Conservation (phyloP, 1,284 basidiomycete genomes). For the Pseudozyma hubeiensis region DNA sequence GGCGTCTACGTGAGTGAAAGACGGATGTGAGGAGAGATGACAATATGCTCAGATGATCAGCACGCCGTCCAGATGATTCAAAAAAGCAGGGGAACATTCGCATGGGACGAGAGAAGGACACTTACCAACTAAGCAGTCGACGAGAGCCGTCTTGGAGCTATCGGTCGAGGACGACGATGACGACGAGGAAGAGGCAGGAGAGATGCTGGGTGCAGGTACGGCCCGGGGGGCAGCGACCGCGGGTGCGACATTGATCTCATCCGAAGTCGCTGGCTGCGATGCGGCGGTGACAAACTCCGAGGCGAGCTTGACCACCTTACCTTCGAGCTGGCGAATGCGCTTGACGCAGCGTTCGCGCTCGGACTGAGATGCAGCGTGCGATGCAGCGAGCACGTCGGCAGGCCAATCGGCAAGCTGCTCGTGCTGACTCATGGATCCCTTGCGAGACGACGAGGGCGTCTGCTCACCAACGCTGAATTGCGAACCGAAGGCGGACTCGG, state of each 20-base stretch:
- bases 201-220: conserved; percentile 18
- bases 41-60: conserved; percentile 14
- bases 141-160: conserved; percentile 41
- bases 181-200: conserved; percentile 27
- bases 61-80: conserved; percentile 1
- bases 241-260: conserved; percentile 4
- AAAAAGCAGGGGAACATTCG: background rate
- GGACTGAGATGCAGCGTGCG: conserved; percentile 14
- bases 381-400: conserved; percentile 24
- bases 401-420: conserved; percentile 37
- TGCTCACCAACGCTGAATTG: conserved; percentile 39
- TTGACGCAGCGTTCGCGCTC: conserved; percentile 34
- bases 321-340: conserved; percentile 37
- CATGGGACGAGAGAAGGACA: conserved; percentile 8
- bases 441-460: conserved; percentile 39
- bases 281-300: conserved; percentile 24
- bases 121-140: conserved; percentile 61
- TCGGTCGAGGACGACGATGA: conserved; percentile 28
- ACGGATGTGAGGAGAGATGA: background rate
- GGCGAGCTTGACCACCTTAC: conserved; percentile 37
- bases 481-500: conserved; percentile 29
- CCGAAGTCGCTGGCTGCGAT: conserved; percentile 17
- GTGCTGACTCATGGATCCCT: conserved; percentile 33
- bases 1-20: conserved; percentile 25
- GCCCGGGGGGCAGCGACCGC: background rate